phyloP scores from a whole-genome alignment of 495 filamentous ascomycete species.

The Astrothelium macrocarpum region DNA sequence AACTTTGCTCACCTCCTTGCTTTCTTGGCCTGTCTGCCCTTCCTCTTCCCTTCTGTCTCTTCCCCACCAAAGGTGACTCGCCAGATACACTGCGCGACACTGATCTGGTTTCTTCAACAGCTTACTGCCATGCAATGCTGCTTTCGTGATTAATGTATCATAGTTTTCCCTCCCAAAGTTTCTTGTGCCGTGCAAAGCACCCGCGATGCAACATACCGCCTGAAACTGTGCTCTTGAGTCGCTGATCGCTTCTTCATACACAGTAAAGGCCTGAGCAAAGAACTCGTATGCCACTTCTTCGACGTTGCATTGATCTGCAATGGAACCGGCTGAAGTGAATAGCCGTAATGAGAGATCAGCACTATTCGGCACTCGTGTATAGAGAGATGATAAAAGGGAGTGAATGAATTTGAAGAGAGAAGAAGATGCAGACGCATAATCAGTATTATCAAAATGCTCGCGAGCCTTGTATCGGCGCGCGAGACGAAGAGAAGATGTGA shows the following conservation, averaged over 20 bases:
- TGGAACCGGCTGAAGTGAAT: conserved; percentile 84
- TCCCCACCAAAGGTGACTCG: conserved; percentile 96
- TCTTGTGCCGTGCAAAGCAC: conserved; percentile 73
- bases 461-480: conserved; percentile 81
- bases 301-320: conserved; percentile 82
- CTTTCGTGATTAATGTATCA: conserved; percentile 96
- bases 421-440: conserved; percentile 83
- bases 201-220: conserved; percentile 89
- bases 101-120: conserved; percentile 96
- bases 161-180: conserved; percentile 95
- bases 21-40: conserved; percentile 34
- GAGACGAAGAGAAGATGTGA: conserved; percentile 83
- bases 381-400: conserved; percentile 73
- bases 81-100: conserved; percentile 90
- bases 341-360: conserved; percentile 82
- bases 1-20: conserved; percentile 57
- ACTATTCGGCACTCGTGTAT: conserved; percentile 72
- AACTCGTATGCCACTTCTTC: conserved; percentile 97
- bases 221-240: conserved; percentile 96
- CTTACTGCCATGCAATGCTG: conserved; percentile 91
- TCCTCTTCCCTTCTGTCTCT: conserved; percentile 81
- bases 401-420: conserved; percentile 94
- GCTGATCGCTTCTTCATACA: conserved; percentile 92
- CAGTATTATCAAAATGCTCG: conserved; percentile 91
- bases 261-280: conserved; percentile 95